These are phyloP conservation scores for Mallotus nudiflorus DNA, from an alignment of 345 rosid genomes.

Conservation along the genomic window DNA sequence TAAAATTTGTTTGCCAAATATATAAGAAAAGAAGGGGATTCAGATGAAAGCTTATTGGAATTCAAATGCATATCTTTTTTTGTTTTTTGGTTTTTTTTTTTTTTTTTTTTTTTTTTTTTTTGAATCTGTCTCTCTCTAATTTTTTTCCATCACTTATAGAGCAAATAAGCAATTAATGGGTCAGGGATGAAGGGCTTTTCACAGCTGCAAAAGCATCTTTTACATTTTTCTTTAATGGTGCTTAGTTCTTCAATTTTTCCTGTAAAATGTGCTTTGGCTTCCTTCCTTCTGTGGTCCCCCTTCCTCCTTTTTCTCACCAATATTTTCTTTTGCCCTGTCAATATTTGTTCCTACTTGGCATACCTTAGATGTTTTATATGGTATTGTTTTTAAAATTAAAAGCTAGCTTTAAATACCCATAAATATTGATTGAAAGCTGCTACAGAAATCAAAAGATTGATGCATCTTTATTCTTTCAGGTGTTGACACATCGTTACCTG, in stretches of 20 bases:
- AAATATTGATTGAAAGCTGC: neutral
- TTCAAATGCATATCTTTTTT: neutral
- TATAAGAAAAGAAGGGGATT: too few species aligned
- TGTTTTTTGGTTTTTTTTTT: neutral
- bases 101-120: too few species aligned
- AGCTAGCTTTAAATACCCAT: neutral
- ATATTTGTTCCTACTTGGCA: neutral
- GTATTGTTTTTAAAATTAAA: neutral
- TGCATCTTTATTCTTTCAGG: slow-evolving; percentile 41
- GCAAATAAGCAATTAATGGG: neutral
- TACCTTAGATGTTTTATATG: neutral
- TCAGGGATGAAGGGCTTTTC: too few species aligned
- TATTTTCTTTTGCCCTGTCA: neutral
- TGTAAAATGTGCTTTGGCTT: neutral
- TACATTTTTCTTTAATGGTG: neutral
- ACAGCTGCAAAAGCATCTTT: neutral
- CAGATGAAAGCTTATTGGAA: neutral
- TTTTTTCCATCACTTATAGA: neutral
- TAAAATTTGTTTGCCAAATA: too few species aligned
- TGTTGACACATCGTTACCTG: slow-evolving; percentile 78
- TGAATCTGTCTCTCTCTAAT: neutral
- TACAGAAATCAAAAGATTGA: neutral
- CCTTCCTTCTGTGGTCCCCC: neutral
- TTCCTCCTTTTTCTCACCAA: neutral
- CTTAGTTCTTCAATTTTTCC: neutral